phyloP scores from a whole-genome alignment of 1,284 basidiomycete species.

The Fomes fomentarius region DNA sequence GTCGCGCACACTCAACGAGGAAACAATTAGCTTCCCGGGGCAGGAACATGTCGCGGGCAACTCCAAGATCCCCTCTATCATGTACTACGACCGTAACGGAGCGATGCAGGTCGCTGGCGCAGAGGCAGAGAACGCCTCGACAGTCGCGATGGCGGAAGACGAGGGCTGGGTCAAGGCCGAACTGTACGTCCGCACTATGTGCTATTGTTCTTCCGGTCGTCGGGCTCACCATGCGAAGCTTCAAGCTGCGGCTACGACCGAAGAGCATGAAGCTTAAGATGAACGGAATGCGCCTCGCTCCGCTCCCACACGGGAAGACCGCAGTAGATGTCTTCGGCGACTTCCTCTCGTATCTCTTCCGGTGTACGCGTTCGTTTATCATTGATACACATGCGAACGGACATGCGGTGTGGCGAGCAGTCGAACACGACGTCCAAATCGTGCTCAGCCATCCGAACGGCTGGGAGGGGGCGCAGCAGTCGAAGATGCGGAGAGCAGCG shows the following conservation, averaged over 20 bases:
- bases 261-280: slow-evolving; percentile 75
- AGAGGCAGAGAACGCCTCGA: slow-evolving; percentile 66
- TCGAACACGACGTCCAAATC: slow-evolving; percentile 69
- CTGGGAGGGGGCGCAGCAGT: slow-evolving; percentile 82
- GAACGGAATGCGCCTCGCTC: slow-evolving; percentile 76
- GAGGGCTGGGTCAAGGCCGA: slow-evolving; percentile 75
- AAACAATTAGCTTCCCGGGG: slow-evolving; percentile 62
- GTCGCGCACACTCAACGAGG: slow-evolving; percentile 10
- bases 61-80: slow-evolving; percentile 76
- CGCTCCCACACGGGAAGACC: slow-evolving; percentile 64
- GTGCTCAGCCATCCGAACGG: slow-evolving; percentile 80
- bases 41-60: slow-evolving; percentile 85
- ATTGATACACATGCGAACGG: slow-evolving; percentile 76
- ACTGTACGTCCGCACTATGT: slow-evolving; percentile 48
- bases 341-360: slow-evolving; percentile 73
- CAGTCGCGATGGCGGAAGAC: slow-evolving; percentile 67
- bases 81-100: slow-evolving; percentile 70
- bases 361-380: slow-evolving; percentile 73
- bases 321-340: slow-evolving; percentile 78
- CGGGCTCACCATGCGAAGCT: slow-evolving; percentile 44
- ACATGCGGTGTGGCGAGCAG: slow-evolving; percentile 60
- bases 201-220: not conserved
- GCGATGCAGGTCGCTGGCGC: slow-evolving; percentile 72
- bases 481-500: slow-evolving; percentile 72
- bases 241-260: slow-evolving; percentile 77